Evolutionary conservation across 2,329 filamentous ascomycete genomes (phyloP).

Genomic region (Penicillium sp.): DNA sequence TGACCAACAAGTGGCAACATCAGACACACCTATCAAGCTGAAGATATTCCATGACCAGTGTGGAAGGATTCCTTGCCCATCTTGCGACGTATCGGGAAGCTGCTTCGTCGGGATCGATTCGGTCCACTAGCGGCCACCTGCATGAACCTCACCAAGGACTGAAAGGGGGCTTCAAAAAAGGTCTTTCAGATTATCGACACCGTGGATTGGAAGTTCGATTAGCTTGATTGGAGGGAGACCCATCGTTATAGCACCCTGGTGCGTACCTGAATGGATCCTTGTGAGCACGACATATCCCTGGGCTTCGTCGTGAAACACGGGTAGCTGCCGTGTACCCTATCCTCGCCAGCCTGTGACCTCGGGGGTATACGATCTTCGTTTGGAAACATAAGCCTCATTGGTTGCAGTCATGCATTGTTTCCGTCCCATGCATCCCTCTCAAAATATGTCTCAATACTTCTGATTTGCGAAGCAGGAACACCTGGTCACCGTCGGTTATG

Average conservation of each 20-base stretch:
- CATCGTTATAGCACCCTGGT: not conserved
- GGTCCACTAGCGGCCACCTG: slow-evolving; percentile 71
- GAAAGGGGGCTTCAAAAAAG: slow-evolving; percentile 58
- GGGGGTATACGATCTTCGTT: not conserved
- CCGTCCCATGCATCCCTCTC: not conserved
- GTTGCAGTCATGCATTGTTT: not conserved
- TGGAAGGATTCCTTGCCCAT: slow-evolving; percentile 70
- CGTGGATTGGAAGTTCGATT: slow-evolving; percentile 80
- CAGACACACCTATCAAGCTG: too few relatives aligned
- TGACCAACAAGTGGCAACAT: too few relatives aligned
- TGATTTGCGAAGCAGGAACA: slow-evolving; percentile 63
- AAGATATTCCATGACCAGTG: slow-evolving; percentile 8
- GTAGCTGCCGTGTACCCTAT: slow-evolving; percentile 52
- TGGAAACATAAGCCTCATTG: not conserved
- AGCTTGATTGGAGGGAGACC: slow-evolving; percentile 53
- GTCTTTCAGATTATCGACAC: slow-evolving; percentile 76
- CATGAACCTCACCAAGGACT: slow-evolving; percentile 61
- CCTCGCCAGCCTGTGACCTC: slow-evolving; percentile 52
- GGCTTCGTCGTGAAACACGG: slow-evolving; percentile 17
- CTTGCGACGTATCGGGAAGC: slow-evolving; percentile 70
- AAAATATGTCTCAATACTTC: not conserved
- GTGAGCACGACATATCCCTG: slow-evolving; percentile 1
- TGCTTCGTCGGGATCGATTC: slow-evolving; percentile 71
- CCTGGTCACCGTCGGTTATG: slow-evolving; percentile 48
- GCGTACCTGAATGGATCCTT: not conserved